Evolutionary conservation across 768 basidiomycete genomes (phyloP), one percentile per base, ranked within the genome.

Genomic region (Tylopilus cervinicoccineus): DNA sequence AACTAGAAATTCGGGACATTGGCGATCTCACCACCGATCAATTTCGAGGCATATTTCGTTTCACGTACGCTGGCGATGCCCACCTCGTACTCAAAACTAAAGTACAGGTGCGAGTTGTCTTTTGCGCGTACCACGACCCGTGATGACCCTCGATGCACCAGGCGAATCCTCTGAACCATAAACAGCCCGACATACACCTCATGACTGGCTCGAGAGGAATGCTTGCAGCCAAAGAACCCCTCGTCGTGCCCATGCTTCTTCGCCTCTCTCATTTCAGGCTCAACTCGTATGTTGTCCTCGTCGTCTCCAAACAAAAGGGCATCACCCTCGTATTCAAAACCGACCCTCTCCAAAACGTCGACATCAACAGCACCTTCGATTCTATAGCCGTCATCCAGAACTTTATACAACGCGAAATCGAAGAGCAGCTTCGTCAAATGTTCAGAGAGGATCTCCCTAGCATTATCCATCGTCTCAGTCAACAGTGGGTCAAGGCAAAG

Each of bases 301-400:
- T 98, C 59, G 91, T 99, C 48, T 97, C 94, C 22, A 89, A 91
- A 57, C 91, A 93, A 65, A 97, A 97, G 63, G 96, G 96, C 36
- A 97, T 98, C 64, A 98, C 96, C 1, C 83, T 99, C 45, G 96
- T 98, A 22, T 99, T 99, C 82, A 98, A 98, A 73, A 98, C 96
- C 29, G 96, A 99, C 69, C 96, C 96, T 2, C 78, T 99, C 32
- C 93, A 99, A 70, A 90, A 92, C 56, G 93, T 99, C 45, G 91
- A 98, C 63, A 98, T 99, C 64, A 93, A 88, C 69, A 89, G 87
- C 66, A 97, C 94, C 3, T 99, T 99, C 61, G 96, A 99, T 69
- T 93, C 91, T 4, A 95, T 99, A 54, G 92, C 90, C 38, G 94
- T 97, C 55, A 96, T 99, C 43, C 90, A 97, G 64, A 93, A 93